phyloP scores from a whole-genome alignment of 2,329 filamentous ascomycete genomes.

The Colletotrichum chrysophilum region DNA sequence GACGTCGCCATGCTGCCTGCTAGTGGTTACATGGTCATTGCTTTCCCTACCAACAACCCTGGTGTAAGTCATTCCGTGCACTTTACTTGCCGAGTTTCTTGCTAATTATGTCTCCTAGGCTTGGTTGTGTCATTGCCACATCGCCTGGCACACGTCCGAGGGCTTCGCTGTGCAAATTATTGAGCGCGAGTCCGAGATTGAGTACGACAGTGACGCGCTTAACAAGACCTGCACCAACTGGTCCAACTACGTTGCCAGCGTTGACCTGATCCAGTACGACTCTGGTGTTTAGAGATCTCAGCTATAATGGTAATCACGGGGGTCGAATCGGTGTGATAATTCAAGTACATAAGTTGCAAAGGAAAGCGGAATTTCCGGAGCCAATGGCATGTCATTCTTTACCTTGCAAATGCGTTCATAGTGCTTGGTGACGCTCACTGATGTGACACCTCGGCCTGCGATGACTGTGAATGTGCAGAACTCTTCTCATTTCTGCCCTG shows the following conservation, averaged over 20 bases:
- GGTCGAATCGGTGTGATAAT: not conserved
- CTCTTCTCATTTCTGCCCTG: not conserved
- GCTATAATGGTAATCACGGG: not conserved
- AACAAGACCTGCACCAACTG: slow-evolving; percentile 20
- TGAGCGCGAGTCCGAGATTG: slow-evolving; percentile 25
- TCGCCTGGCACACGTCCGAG: slow-evolving; percentile 46
- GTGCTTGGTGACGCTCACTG: not conserved
- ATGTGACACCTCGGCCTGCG: not conserved
- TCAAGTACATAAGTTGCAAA: not conserved
- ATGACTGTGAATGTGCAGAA: not conserved
- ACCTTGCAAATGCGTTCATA: not conserved
- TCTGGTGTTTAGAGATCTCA: not conserved
- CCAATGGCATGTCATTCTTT: not conserved
- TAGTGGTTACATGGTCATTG: slow-evolving; percentile 52
- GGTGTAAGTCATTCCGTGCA: slow-evolving; percentile 31
- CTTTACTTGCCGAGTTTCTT: not conserved
- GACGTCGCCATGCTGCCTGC: slow-evolving; percentile 55
- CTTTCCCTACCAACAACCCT: slow-evolving; percentile 54
- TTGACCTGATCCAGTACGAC: not conserved
- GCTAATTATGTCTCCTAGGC: not conserved
- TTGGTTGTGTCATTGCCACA: slow-evolving; percentile 58
- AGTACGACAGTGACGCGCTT: slow-evolving; percentile 13
- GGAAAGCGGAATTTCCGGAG: not conserved
- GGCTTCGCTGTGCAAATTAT: slow-evolving; percentile 29
- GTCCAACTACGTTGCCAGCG: not conserved